Conservation (phyloP, 1,284 basidiomycete genomes). For the Irpex lacteus region DNA sequence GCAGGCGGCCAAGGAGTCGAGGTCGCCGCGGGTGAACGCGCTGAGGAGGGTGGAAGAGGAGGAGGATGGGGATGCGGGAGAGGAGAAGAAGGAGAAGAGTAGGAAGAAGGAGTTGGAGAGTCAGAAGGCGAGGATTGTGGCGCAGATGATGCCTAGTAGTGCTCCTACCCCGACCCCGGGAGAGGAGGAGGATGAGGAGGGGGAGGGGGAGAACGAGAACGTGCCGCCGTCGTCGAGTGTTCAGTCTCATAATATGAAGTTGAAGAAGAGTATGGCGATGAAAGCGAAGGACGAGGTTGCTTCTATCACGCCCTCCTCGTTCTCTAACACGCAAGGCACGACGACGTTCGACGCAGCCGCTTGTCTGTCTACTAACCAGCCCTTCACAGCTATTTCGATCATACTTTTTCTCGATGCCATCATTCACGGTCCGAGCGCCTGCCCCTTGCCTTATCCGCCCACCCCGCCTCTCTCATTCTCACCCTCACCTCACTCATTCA, state of each 20-base stretch:
- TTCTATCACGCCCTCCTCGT: background rate
- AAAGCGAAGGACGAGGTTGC: constrained; percentile 13
- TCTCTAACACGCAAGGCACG: background rate
- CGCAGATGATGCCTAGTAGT: constrained; percentile 75
- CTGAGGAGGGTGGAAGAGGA: constrained; percentile 53
- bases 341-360: constrained; percentile 60
- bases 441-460: too few species aligned
- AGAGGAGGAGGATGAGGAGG: constrained; percentile 44
- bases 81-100: constrained; percentile 36
- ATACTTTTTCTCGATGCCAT: too few species aligned
- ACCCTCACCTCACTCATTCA: too few species aligned
- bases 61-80: constrained; percentile 32
- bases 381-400: too few species aligned
- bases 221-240: constrained; percentile 28
- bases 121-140: constrained; percentile 87
- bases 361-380: too few species aligned
- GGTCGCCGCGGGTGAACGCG: constrained; percentile 35
- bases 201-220: too few species aligned
- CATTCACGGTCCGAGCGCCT: too few species aligned
- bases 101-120: constrained; percentile 75
- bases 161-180: constrained; percentile 22
- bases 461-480: too few species aligned
- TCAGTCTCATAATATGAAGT: too few species aligned
- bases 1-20: constrained; percentile 41
- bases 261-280: constrained; percentile 22